Base-by-base conservation (phyloP, 805 yeast species). In the Candida krabiensis region DNA sequence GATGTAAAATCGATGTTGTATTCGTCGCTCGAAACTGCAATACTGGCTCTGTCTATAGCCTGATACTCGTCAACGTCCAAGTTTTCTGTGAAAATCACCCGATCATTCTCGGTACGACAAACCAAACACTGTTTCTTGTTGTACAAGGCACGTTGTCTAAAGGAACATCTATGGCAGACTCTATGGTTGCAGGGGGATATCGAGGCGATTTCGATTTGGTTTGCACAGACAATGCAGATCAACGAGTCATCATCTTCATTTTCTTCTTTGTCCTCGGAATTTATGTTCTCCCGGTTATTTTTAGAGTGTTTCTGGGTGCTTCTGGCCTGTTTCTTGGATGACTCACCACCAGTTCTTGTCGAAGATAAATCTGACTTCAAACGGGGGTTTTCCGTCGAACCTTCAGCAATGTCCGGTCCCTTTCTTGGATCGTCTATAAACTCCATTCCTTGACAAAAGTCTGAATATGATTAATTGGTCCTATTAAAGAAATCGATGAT, bases 151-250 rank as follows among this genome's bases (percentile, higher is more conserved):
- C 96, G 69, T 54, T 88, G 89, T 47, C 96, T 73, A 47, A 91
- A 75, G 0, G 87, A 70, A 67, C 99, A 93, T 30, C 60, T 64
- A 55, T 88, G 86, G 61, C 99, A 93, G 0, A 89, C 79, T 23
- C 70, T 73, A 58, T 93, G 98, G 52, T 82, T 80, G 62, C 99
- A 93, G 0, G 88, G 86, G 2, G 93, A 75, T 8, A 85, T 54
- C 0, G 95, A 87, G 2, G 80, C 79, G 49, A 71, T 75, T n/a
- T 51, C 48, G 19, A 88, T 70, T 21, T 67, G 66, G 31, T 86
- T 83, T 0, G 97, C 93, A 66, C 99, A 93, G 40, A 93, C 86
- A 16, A 89, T 64, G 70, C 97, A 90, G 22, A 63, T 55, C 9
- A 73, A 73, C 7, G 16, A 11, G 14, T 40, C 47, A 17, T 40